phyloP scores from a whole-genome alignment of 1,284 basidiomycete genomes.

The Cryptococcus sp. region DNA sequence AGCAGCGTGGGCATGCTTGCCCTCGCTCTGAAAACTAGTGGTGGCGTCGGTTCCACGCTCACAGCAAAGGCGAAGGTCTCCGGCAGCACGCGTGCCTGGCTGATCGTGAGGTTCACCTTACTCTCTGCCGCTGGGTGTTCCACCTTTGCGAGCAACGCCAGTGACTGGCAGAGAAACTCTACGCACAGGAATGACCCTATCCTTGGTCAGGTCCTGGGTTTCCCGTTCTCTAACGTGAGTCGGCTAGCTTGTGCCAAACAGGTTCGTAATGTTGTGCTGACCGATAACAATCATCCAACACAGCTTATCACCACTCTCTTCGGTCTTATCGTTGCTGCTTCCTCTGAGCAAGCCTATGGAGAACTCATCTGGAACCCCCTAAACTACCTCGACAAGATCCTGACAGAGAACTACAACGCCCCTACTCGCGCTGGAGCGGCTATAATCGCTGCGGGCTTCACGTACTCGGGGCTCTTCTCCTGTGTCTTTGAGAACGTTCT shows the following conservation, averaged over 20 bases:
- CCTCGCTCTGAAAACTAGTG: conserved; percentile 22
- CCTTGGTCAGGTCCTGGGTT: conserved; percentile 31
- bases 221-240: conserved; percentile 44
- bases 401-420: conserved; percentile 62
- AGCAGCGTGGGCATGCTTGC: conserved; percentile 33
- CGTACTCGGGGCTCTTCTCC: conserved; percentile 35
- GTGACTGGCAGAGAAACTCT: conserved; percentile 66
- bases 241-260: conserved; percentile 2
- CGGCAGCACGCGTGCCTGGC: conserved; percentile 29
- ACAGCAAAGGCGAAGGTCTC: conserved; percentile 65
- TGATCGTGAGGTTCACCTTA: conserved; percentile 67
- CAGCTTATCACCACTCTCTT: conserved; percentile 66
- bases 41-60: conserved; percentile 67
- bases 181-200: conserved; percentile 55
- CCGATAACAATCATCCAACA: conserved; percentile 57
- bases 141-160: conserved; percentile 61
- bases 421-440: conserved; percentile 63
- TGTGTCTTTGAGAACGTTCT: conserved; percentile 35
- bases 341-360: conserved; percentile 67
- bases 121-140: conserved; percentile 65
- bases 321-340: conserved; percentile 75
- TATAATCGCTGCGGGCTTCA: conserved; percentile 63
- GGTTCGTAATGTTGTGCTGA: background rate
- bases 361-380: conserved; percentile 73
- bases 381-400: conserved; percentile 64